Percentiles rank a stretch among this genome's conserved stretches.
Evolutionary conservation across 2,329 filamentous ascomycete species (phyloP).

Genomic region (Boeremia exigua): DNA sequence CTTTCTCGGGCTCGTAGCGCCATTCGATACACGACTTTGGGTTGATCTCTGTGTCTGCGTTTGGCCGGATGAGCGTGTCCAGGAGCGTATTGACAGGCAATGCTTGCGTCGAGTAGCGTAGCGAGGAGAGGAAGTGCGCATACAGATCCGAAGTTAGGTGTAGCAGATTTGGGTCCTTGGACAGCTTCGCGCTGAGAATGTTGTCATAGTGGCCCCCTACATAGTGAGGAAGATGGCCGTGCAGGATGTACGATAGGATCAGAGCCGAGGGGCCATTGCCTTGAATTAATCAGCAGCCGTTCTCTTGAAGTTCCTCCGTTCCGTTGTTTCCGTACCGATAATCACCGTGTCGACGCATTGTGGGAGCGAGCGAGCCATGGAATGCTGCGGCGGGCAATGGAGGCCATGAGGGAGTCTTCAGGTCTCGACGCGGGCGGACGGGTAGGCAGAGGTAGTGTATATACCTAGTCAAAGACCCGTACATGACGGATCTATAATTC

Average conservation of each 20-base stretch:
- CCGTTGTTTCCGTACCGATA: constrained; percentile 35
- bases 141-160: constrained; percentile 59
- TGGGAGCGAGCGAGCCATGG: constrained; percentile 48
- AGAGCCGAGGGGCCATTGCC: constrained; percentile 68
- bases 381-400: constrained; percentile 32
- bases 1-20: constrained; percentile 58
- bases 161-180: constrained; percentile 55
- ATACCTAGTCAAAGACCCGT: constrained; percentile 17
- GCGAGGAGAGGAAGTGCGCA: constrained; percentile 64
- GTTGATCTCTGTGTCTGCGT: constrained; percentile 63
- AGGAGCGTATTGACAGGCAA: constrained; percentile 66
- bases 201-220: constrained; percentile 62
- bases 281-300: constrained; percentile 43
- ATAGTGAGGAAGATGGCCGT: constrained; percentile 66
- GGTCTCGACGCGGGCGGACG: constrained; percentile 18
- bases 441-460: constrained; percentile 27
- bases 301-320: neutral
- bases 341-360: constrained; percentile 50
- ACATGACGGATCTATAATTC: constrained; percentile 39
- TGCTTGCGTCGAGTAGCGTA: constrained; percentile 67
- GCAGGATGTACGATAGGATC: constrained; percentile 67
- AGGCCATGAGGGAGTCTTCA: constrained; percentile 39
- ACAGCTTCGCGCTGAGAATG: constrained; percentile 63
- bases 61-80: constrained; percentile 64
- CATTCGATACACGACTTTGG: constrained; percentile 61